Evolutionary conservation across 495 filamentous ascomycete genomes (phyloP).

Genomic region (Hamigera avellanea): DNA sequence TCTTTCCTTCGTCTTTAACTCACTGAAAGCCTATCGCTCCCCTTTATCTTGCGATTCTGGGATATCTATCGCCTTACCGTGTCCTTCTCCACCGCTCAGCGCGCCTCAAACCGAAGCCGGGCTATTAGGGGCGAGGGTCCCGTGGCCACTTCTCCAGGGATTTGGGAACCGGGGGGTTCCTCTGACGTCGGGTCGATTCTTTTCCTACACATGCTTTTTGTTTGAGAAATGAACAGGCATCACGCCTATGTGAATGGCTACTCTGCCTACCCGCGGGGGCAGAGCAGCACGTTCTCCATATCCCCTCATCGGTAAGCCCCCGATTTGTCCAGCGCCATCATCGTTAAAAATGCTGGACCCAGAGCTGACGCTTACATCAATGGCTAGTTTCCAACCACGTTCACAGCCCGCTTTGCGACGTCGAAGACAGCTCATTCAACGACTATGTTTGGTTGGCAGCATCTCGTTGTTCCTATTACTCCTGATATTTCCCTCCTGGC

Average conservation of each 20-base stretch:
- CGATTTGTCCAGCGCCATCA: background rate
- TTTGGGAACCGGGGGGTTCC: constrained; percentile 1
- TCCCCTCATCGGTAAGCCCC: constrained; percentile 70
- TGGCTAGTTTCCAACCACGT: constrained; percentile 73
- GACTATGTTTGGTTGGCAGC: constrained; percentile 41
- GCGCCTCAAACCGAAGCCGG: no score
- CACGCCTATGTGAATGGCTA: constrained; percentile 71
- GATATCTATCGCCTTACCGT: no score
- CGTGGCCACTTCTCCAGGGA: background rate
- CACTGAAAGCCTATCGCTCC: no score
- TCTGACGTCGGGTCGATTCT: no score
- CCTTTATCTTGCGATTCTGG: no score
- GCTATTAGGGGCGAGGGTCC: no score
- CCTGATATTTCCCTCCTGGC: constrained; percentile 55
- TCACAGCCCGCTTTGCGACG: constrained; percentile 63
- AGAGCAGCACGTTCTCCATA: constrained; percentile 62
- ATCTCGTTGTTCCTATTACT: constrained; percentile 53
- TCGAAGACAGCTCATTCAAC: constrained; percentile 61
- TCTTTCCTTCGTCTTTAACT: no score
- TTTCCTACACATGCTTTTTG: background rate
- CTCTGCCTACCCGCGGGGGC: constrained; percentile 47
- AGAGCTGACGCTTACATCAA: constrained; percentile 2
- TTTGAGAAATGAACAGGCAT: constrained; percentile 41
- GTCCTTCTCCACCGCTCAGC: no score
- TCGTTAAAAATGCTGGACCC: constrained; percentile 2